Base-by-base conservation (phyloP, 2,329 filamentous ascomycete genomes). In the Didymosphaeria variabile region DNA sequence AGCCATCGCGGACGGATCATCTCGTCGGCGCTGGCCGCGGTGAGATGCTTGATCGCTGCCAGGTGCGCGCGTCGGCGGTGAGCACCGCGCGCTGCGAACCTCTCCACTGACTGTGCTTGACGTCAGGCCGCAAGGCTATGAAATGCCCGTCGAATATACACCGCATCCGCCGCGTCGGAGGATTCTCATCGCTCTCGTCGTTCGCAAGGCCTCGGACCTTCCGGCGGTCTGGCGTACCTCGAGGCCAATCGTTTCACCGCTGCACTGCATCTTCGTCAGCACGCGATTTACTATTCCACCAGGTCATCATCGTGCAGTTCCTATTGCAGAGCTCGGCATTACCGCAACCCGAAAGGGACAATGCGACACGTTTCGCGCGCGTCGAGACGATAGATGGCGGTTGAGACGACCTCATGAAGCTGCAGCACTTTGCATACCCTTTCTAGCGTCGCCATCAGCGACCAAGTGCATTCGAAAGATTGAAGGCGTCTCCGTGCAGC, bases 71-170 rank as follows among this genome's bases (percentile, higher is more conserved):
- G 47, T 55, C 53, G 40, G 53, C 52, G 52, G 40, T 46, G 52
- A 34, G 36, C 38, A 45, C 3, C 17, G 52, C 21, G 23, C 52
- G 17, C 15, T 21, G 36, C 12, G 21, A 23, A 34, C 21, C 21
- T 4, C 26, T 15, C 26, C 17, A 40, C 17, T 32, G 51, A 13
- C 36, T 21, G 51, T 53, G 21, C 38, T 9, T 55, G 52, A 55
- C 52, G 52, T 55, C 52, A 55, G 45, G 40, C 53, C 53, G 53
- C 42, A 46, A 46, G 42, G 42, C 53, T 23, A 55, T 55, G n/a
- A 36, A 46, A 15, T 21, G 42, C 40, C 42, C 53, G 52, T 45
- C 38, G 38, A 40, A n/a, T 42, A 31, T 26, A 46, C 38, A 55
- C 52, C 52, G 52, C 52, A 55, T 31, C 47, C 26, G 1, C 47